Evolutionary conservation across 768 basidiomycete genomes (phyloP), one percentile per base, ranked within the genome.

Genomic region (Panaeolus cyanescens): DNA sequence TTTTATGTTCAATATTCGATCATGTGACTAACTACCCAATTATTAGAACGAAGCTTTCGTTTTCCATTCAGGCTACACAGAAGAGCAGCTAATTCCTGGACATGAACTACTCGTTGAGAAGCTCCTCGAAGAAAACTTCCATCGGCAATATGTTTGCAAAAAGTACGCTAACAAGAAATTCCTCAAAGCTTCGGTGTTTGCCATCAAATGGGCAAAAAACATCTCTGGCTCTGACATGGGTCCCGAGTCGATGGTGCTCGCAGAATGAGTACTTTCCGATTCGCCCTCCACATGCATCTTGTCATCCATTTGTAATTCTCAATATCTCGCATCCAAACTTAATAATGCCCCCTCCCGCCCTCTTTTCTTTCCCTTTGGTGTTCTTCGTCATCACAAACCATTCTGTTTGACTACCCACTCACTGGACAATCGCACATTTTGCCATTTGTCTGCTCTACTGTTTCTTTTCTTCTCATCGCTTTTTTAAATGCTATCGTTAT

Each of bases 161-260:
- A 99, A 99, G 80, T 99, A 99, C 75, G 88, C 94, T 45, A 86
- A 92, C 83, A 97, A 96, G 88, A 96, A 95, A 77, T 99, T 97
- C 85, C 87, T 99, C 73, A 94, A 96, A 76, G 96, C 91, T 31
- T 89, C 90, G 19, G 74, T 84, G 36, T 93, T 87, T 69, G 91
- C 91, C 40, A 81, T 91, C 69, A 84, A 90, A 59, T 91, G 89
- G 89, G 89, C 90, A 42, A 84, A 79, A 66, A 72, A 37, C 81
- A 86, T 71, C 65, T 78, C 67, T 56, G 78, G 69, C 59, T 74
- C 75, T 32, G 68, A 71, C 54, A 66, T 70, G 53, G 67, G 68
- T 42, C 68, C 73, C 30, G 81, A 82, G 67, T 73, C 72, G 53
- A 83, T 83, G 81, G 73, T 79, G 62, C 73, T 83, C 61, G 76